These are phyloP conservation scores for Taxawa tesnikishii DNA, from an alignment of 2,329 filamentous ascomycete species.

Conservation along the genomic window DNA sequence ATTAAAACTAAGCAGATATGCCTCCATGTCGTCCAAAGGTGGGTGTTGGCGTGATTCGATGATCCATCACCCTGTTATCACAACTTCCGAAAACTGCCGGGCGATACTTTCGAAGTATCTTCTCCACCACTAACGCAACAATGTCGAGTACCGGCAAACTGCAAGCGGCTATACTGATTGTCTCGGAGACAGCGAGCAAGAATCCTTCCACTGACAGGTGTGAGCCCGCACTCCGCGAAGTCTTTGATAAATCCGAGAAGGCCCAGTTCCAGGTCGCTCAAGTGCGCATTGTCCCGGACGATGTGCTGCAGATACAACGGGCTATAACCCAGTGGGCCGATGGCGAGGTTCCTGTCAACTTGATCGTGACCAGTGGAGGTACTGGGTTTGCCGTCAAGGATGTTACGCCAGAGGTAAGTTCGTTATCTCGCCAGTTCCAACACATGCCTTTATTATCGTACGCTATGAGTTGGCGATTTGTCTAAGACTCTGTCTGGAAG, in stretches of 20 bases:
- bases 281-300: conserved; percentile 69
- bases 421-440: too few relatives aligned
- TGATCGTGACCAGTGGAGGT: conserved; percentile 81
- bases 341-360: conserved; percentile 44
- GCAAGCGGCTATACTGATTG: conserved; percentile 65
- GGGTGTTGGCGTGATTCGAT: too few relatives aligned
- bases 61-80: not conserved
- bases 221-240: conserved; percentile 50
- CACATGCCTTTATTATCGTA: too few relatives aligned
- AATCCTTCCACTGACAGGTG: conserved; percentile 72
- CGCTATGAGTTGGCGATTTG: too few relatives aligned
- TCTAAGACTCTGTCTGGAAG: too few relatives aligned
- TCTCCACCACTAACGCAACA: too few relatives aligned
- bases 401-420: conserved; percentile 69
- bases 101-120: too few relatives aligned
- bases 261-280: conserved; percentile 59
- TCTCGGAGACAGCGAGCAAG: conserved; percentile 79
- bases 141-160: conserved; percentile 31
- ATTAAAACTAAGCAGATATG: too few relatives aligned
- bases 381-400: conserved; percentile 85
- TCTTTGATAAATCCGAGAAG: conserved; percentile 38
- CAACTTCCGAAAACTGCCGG: too few relatives aligned
- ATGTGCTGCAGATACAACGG: conserved; percentile 59
- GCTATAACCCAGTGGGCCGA: conserved; percentile 66
- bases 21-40: too few relatives aligned